These are phyloP conservation scores for Fusarium cicatricum DNA, from an alignment of 2,329 filamentous ascomycete species.

Conservation along the genomic window DNA sequence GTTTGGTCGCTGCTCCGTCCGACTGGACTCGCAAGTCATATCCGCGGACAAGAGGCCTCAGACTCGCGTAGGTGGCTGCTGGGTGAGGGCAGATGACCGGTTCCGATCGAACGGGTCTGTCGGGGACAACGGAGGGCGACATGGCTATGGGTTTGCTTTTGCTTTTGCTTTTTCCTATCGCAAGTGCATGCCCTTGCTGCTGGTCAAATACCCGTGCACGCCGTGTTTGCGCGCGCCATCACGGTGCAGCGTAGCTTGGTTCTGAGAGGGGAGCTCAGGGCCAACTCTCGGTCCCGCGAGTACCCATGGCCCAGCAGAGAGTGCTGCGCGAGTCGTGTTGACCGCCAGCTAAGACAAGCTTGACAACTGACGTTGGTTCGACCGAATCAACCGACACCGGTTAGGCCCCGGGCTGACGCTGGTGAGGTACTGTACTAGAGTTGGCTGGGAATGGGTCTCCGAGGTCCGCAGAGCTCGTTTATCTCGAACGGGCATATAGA, in stretches of 20 bases:
- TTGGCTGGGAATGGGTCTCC: slow-evolving; percentile 1
- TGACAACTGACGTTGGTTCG: slow-evolving; percentile 4
- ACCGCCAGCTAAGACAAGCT: slow-evolving; percentile 3
- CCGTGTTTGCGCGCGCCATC: background rate
- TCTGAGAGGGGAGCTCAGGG: background rate
- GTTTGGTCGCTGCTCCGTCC: background rate
- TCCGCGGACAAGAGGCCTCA: background rate
- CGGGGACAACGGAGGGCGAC: background rate
- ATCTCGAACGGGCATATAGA: slow-evolving; percentile 36
- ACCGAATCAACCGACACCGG: slow-evolving; percentile 10
- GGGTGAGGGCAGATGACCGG: background rate
- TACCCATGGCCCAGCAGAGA: background rate
- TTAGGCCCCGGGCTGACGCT: background rate
- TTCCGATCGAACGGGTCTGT: slow-evolving; percentile 6
- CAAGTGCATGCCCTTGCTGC: slow-evolving; percentile 5
- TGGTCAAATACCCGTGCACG: background rate
- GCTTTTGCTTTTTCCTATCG: background rate
- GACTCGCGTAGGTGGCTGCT: background rate
- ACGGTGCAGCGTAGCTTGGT: background rate
- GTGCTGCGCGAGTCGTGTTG: slow-evolving; percentile 7
- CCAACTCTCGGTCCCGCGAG: slow-evolving; percentile 3
- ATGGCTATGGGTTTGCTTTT: slow-evolving; percentile 8
- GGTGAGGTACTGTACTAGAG: background rate
- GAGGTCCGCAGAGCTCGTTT: slow-evolving; percentile 21
- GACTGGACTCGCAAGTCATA: slow-evolving; percentile 11